Evolutionary conservation across 139 green algal species (phyloP), one percentile per base, ranked within the genome.

Genomic region (Micractinium conductrix): DNA sequence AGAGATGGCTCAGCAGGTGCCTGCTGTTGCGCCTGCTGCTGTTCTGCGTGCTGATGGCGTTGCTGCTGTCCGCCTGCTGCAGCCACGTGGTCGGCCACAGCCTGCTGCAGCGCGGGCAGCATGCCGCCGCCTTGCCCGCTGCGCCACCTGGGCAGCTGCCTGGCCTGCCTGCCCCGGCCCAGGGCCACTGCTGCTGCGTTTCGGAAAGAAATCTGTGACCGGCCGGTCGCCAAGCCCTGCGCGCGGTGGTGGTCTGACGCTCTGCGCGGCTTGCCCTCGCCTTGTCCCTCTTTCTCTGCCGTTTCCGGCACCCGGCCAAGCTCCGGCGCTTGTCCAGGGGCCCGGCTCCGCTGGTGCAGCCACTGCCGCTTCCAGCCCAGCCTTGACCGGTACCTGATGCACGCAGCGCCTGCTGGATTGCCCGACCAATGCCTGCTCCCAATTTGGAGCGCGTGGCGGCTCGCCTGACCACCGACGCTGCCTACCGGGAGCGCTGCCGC

Each of bases 161-260:
- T 17, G 14, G 70, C 12, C 53, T 33, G 74, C n/a, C 71, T 53
- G 53, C 9, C 33, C 22, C 22, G 19, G 33, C 48, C 35, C 17
- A 7, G 35, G 37, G 35, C 68, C 48, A 35, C 35, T 50, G 37
- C 68, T 74, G 68, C 21, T 37, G 19, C 37, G 22, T 16, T 6
- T 58, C 6, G 70, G 40, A 24, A 78, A 84, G 35, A 78, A 84
- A 24, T 84, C 79, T 3, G 65, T 84, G 33, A 78, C 78, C 0
- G 79, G 33, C 6, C 79, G 58, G 4, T 35, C 16, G 28, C 55
- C 76, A 21, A 38, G n/a, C 22, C n/a, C 62, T 2, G 12, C 75
- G n/a, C n/a, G n/a, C n/a, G n/a, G n/a, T n/a, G n/a, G n/a, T n/a
- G n/a, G n/a, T n/a, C n/a, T n/a, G n/a, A n/a, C n/a, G n/a, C n/a